Conservation (phyloP, 441 rosid species). For the Heliophila coronopifolia region DNA sequence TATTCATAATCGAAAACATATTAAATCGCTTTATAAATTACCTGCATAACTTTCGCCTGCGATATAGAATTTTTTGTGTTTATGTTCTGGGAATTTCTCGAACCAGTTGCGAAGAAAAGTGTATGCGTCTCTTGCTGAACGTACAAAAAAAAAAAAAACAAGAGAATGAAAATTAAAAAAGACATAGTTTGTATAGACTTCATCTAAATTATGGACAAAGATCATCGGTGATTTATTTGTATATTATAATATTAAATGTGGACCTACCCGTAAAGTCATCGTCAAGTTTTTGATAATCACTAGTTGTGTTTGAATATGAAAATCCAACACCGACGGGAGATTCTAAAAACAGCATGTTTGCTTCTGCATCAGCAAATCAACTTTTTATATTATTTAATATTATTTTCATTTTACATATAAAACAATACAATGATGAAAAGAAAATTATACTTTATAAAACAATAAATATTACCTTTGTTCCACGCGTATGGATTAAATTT, state of each 20-base stretch:
- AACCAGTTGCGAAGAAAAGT: slow-evolving; percentile 74
- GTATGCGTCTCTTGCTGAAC: slow-evolving; percentile 81
- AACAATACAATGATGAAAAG: neutral
- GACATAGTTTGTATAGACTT: no score
- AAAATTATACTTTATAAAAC: neutral
- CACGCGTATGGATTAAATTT: slow-evolving; percentile 59
- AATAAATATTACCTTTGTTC: slow-evolving; percentile 41
- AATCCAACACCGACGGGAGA: slow-evolving; percentile 98
- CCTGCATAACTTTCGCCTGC: slow-evolving; percentile 99
- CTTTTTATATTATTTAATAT: slow-evolving; percentile 20
- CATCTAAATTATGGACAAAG: no score
- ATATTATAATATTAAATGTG: no score
- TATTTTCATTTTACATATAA: slow-evolving; percentile 1
- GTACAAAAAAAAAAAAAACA: no score
- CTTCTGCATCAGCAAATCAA: slow-evolving; percentile 37
- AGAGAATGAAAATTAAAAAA: no score
- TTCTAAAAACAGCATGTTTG: slow-evolving; percentile 91
- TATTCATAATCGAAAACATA: no score
- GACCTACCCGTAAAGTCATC: slow-evolving; percentile 85
- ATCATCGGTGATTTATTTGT: no score
- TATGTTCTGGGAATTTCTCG: slow-evolving; percentile 60
- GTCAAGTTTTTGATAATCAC: slow-evolving; percentile 59
- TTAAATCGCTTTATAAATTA: slow-evolving; percentile 11
- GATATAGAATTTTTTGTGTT: slow-evolving; percentile 50
- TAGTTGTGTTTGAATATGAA: slow-evolving; percentile 78